Conservation (phyloP, 2,329 filamentous ascomycete species). For the Fusarium duplospermum region DNA sequence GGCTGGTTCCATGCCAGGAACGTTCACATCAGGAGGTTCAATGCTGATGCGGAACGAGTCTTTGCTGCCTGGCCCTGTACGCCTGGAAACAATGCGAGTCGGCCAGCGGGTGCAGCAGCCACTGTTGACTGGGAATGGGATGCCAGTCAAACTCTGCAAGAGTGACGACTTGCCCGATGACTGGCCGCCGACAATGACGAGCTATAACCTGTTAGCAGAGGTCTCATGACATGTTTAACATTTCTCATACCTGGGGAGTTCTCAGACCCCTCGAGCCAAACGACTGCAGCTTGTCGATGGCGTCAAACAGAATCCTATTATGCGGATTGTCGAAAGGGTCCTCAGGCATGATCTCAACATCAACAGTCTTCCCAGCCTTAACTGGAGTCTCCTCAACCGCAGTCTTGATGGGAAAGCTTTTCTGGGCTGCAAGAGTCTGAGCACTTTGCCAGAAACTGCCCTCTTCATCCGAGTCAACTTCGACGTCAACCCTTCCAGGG, state of each 20-base stretch:
- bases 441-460: background rate
- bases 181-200: conserved; percentile 53
- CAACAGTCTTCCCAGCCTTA: background rate
- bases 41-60: conserved; percentile 49
- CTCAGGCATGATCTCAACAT: conserved; percentile 29
- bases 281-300: conserved; percentile 51
- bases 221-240: no score
- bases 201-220: conserved; percentile 30
- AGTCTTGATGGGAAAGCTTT: background rate
- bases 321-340: conserved; percentile 51
- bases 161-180: conserved; percentile 54
- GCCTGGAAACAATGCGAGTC: conserved; percentile 51
- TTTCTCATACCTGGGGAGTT: conserved; percentile 52
- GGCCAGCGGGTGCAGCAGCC: conserved; percentile 53
- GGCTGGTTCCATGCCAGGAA: conserved; percentile 35
- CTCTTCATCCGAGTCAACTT: background rate
- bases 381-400: background rate
- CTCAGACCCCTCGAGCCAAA: conserved; percentile 47
- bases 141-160: conserved; percentile 51
- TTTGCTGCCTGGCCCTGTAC: conserved; percentile 43
- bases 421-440: background rate
- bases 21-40: conserved; percentile 39
- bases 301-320: conserved; percentile 51
- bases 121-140: conserved; percentile 50
- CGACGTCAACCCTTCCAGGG: background rate